phyloP scores from a whole-genome alignment of 2,329 filamentous ascomycete genomes.

The Nigrograna mackinnonii region DNA sequence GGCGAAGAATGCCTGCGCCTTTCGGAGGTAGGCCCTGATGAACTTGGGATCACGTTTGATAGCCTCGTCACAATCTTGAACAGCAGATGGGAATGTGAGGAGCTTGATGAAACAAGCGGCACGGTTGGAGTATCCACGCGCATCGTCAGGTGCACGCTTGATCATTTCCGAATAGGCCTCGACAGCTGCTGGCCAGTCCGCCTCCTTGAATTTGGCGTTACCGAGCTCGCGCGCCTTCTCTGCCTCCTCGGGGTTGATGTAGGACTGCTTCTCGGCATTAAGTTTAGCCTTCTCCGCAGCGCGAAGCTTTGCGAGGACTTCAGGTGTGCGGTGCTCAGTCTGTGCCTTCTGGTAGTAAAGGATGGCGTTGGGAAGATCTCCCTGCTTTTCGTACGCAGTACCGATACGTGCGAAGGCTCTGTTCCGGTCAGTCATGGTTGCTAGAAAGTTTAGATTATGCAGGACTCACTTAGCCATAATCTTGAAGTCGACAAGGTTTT shows the following conservation, averaged over 20 bases:
- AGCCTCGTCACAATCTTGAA: conserved; percentile 88
- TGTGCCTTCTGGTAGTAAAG: conserved; percentile 91
- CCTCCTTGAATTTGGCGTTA: conserved; percentile 96
- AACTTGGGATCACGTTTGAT: conserved; percentile 91
- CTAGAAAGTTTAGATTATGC: not conserved
- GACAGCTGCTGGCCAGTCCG: conserved; percentile 92
- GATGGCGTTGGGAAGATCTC: conserved; percentile 77
- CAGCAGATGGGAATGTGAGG: conserved; percentile 89
- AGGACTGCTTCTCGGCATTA: conserved; percentile 74
- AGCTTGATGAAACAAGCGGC: conserved; percentile 97
- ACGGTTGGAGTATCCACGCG: conserved; percentile 95
- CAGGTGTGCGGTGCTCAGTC: conserved; percentile 94
- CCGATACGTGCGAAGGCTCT: conserved; percentile 91
- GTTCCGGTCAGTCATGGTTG: conserved; percentile 4
- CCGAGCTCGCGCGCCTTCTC: conserved; percentile 94
- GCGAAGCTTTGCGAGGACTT: conserved; percentile 90
- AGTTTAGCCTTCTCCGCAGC: conserved; percentile 84
- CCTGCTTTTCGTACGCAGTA: conserved; percentile 87
- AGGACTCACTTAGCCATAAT: conserved; percentile 79
- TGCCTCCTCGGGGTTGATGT: conserved; percentile 88
- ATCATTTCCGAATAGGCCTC: conserved; percentile 96
- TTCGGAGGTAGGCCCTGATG: conserved; percentile 94
- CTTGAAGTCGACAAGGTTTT: conserved; percentile 95
- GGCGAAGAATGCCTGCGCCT: conserved; percentile 91
- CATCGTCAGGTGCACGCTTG: conserved; percentile 90